Percentiles rank a stretch among this genome's conserved stretches.
These are phyloP conservation scores for Thelonectria blattea DNA, from an alignment of 2,329 filamentous ascomycete species.

Conservation along the genomic window DNA sequence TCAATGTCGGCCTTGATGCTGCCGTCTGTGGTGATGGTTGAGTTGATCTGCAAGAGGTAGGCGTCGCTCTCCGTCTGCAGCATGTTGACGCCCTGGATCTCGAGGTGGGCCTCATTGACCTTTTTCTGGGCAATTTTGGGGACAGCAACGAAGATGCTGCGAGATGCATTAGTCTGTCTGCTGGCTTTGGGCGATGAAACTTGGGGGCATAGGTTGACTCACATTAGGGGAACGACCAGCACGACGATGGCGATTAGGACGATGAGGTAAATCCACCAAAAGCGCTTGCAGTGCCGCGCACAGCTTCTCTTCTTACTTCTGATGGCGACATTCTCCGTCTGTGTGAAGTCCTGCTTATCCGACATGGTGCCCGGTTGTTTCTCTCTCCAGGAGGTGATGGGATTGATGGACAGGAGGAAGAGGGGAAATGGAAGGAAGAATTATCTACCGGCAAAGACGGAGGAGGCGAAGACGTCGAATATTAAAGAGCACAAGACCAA, in stretches of 20 bases:
- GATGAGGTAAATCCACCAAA: constrained; percentile 68
- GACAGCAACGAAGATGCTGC: constrained; percentile 61
- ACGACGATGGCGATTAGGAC: constrained; percentile 55
- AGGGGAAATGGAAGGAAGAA: background rate
- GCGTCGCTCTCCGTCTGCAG: constrained; percentile 51
- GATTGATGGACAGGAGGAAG: background rate
- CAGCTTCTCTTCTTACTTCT: constrained; percentile 47
- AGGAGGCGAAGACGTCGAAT: background rate
- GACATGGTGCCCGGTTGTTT: constrained; percentile 40
- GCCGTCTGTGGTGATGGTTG: constrained; percentile 58
- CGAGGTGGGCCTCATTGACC: constrained; percentile 59
- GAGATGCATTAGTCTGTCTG: constrained; percentile 16
- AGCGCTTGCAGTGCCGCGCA: constrained; percentile 57
- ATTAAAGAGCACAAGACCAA: constrained; percentile 18
- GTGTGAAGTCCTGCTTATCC: constrained; percentile 45
- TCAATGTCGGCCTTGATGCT: constrained; percentile 58
- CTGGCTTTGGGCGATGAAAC: background rate
- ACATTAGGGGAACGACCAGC: constrained; percentile 65
- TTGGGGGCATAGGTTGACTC: constrained; percentile 43
- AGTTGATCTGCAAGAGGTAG: constrained; percentile 62
- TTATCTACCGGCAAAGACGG: background rate
- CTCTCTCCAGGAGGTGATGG: background rate
- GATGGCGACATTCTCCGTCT: constrained; percentile 43
- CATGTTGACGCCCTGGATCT: constrained; percentile 58
- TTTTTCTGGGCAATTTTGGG: constrained; percentile 63